These are phyloP conservation scores for Paraleonurus japonicus DNA, from an alignment of 257 asterid species.

Conservation along the genomic window DNA sequence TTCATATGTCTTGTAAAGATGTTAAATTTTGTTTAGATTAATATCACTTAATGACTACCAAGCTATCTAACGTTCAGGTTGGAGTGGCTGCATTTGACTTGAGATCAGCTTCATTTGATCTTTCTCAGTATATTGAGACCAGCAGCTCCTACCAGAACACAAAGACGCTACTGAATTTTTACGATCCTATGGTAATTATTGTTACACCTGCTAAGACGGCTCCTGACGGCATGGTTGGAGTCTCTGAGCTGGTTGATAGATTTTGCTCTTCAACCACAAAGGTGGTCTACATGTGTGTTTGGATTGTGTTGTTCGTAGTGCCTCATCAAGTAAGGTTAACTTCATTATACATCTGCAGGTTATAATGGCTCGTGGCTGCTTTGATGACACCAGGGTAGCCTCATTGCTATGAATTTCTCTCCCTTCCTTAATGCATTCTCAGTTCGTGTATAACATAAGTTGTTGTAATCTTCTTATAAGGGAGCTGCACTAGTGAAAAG, in stretches of 20 bases:
- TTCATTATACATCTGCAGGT: conserved; percentile 49
- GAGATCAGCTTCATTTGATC: conserved; percentile 95
- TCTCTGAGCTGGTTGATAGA: conserved; percentile 80
- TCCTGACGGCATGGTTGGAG: conserved; percentile 94
- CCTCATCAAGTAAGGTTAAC: conserved; percentile 18
- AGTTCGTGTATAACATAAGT: conserved; percentile 31
- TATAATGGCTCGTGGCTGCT: conserved; percentile 79
- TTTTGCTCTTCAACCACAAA: conserved; percentile 68
- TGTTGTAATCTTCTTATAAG: conserved; percentile 42
- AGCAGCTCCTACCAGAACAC: conserved; percentile 94
- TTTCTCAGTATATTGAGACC: conserved; percentile 94
- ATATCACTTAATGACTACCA: conserved; percentile 13
- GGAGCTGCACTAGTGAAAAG: conserved; percentile 79
- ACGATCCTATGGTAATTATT: conserved; percentile 80
- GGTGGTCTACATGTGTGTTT: conserved; percentile 37
- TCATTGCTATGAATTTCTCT: conserved; percentile 22
- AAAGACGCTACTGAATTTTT: conserved; percentile 82
- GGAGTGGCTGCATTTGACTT: conserved; percentile 97
- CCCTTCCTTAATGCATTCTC: conserved; percentile 20
- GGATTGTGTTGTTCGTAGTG: conserved; percentile 16
- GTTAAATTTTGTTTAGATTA: conserved; percentile 5
- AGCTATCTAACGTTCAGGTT: conserved; percentile 45
- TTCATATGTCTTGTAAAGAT: conserved; percentile 8
- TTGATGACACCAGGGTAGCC: conserved; percentile 94
- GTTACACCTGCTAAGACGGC: conserved; percentile 87